Conservation (phyloP, 345 rosid species). For the Eucalyptus melliodora region DNA sequence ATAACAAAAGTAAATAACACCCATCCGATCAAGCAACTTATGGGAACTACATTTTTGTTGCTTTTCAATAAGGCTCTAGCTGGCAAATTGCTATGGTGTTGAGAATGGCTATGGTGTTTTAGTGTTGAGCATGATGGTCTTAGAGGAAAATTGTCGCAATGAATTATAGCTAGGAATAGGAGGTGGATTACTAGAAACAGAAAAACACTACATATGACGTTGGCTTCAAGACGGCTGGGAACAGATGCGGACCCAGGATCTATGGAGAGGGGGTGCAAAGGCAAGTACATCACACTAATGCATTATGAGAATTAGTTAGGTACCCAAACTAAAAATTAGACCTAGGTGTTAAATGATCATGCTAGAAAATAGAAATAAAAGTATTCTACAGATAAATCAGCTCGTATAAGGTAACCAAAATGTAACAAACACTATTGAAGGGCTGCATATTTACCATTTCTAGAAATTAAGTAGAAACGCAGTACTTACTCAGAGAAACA, state of each 20-base stretch:
- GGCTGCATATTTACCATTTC: background rate
- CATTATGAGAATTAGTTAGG: background rate
- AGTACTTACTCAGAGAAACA: slow-evolving; percentile 61
- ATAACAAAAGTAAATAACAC: background rate
- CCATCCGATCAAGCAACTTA: background rate
- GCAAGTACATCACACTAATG: background rate
- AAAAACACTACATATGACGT: background rate
- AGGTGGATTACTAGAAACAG: background rate
- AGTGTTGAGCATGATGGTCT: background rate
- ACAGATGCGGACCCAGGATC: background rate
- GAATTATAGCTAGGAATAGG: background rate
- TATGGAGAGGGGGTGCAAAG: too few species aligned
- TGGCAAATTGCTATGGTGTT: background rate
- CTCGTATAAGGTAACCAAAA: background rate
- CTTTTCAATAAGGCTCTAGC: background rate
- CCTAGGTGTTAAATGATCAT: background rate
- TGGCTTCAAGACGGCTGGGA: background rate
- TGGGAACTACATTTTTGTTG: background rate
- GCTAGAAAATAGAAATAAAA: background rate
- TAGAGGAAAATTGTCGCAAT: background rate
- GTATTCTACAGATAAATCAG: background rate
- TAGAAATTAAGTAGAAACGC: background rate
- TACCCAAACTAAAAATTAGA: background rate
- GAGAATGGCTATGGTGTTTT: background rate
- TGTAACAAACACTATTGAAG: background rate